These are phyloP conservation scores for Suhomyces anneliseae DNA, from an alignment of 1,139 yeast species.

Conservation along the genomic window DNA sequence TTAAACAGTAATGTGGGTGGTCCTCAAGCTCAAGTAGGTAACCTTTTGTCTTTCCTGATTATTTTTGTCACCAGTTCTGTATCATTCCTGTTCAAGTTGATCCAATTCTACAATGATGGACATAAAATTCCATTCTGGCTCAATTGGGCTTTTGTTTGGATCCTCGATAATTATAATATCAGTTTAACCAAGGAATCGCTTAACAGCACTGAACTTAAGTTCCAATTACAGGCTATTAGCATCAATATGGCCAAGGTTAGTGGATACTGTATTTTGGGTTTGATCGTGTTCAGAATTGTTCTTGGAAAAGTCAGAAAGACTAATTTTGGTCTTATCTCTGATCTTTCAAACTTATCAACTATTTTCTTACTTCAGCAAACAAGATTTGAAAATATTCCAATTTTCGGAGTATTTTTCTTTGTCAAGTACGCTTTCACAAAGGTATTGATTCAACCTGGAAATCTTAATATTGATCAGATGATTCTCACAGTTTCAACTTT, in stretches of 20 bases:
- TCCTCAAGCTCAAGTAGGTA: slow-evolving; percentile 22
- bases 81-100: slow-evolving; percentile 57
- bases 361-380: slow-evolving; percentile 70
- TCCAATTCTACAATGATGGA: slow-evolving; percentile 57
- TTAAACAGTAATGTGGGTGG: slow-evolving; percentile 7
- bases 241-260: slow-evolving; percentile 29
- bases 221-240: slow-evolving; percentile 27
- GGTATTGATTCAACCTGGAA: slow-evolving; percentile 9
- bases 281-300: slow-evolving; percentile 26
- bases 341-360: slow-evolving; percentile 46
- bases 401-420: slow-evolving; percentile 54
- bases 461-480: slow-evolving; percentile 21
- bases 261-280: slow-evolving; percentile 19
- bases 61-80: slow-evolving; percentile 40
- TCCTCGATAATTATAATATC: slow-evolving; percentile 27
- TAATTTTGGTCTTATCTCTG: slow-evolving; percentile 35
- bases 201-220: slow-evolving; percentile 20
- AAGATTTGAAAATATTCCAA: slow-evolving; percentile 65
- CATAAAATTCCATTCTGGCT: slow-evolving; percentile 45
- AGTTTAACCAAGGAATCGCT: slow-evolving; percentile 4
- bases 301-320: slow-evolving; percentile 27
- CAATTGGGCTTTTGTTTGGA: slow-evolving; percentile 29
- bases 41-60: slow-evolving; percentile 36
- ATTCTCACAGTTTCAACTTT: slow-evolving; percentile 25
- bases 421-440: slow-evolving; percentile 30